Conservation (phyloP, 2,329 filamentous ascomycete genomes). For the Penicillium hordei region DNA sequence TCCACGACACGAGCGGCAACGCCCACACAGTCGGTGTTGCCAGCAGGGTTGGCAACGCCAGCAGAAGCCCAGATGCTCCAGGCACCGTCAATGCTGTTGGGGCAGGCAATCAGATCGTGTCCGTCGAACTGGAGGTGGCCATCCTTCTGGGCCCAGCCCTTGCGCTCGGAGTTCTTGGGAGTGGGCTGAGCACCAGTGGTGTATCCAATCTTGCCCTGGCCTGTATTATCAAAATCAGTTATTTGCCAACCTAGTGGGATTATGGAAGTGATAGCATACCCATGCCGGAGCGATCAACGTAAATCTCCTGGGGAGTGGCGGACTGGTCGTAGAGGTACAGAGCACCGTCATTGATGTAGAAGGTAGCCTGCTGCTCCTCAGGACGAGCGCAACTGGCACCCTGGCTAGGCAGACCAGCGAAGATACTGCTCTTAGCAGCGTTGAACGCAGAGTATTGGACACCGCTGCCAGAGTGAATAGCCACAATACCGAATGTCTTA, state of each 20-base stretch:
- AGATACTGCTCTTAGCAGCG: constrained; percentile 48
- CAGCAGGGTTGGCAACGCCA: constrained; percentile 32
- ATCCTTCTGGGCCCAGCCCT: constrained; percentile 50
- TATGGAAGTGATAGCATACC: constrained; percentile 41
- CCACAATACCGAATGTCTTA: constrained; percentile 51
- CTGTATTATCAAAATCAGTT: constrained; percentile 27
- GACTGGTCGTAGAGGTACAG: constrained; percentile 52
- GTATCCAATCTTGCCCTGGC: constrained; percentile 57
- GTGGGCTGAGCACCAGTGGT: constrained; percentile 46
- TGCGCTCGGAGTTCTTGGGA: constrained; percentile 48
- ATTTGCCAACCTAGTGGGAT: neutral
- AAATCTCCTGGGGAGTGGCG: constrained; percentile 51
- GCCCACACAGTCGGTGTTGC: constrained; percentile 35
- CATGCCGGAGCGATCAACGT: constrained; percentile 59
- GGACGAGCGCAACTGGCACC: constrained; percentile 50
- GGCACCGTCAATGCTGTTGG: constrained; percentile 45
- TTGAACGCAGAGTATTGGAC: constrained; percentile 52
- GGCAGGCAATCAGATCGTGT: constrained; percentile 54
- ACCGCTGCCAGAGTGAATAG: constrained; percentile 51
- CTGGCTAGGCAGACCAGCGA: constrained; percentile 47
- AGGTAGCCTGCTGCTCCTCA: constrained; percentile 49
- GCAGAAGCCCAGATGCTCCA: constrained; percentile 40
- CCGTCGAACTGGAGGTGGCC: constrained; percentile 51
- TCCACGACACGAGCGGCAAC: constrained; percentile 32
- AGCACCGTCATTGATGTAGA: constrained; percentile 49